Evolutionary conservation across 2,329 filamentous ascomycete species (phyloP).

Genomic region (Hyphodiscus sp.): DNA sequence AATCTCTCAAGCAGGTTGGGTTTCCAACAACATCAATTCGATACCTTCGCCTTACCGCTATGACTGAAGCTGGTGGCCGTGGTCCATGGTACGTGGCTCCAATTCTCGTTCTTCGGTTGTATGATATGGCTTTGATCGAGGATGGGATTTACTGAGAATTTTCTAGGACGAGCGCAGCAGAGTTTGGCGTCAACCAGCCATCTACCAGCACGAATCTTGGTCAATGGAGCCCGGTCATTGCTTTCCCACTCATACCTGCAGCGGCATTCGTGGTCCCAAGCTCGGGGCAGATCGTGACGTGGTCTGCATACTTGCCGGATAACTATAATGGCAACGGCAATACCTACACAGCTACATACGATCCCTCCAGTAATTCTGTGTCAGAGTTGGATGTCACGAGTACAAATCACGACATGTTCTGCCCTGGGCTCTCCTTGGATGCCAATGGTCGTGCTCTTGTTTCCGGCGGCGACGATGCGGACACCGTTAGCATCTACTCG

Average conservation of each 20-base stretch:
- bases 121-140: too few relatives aligned
- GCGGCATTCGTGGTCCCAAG: slow-evolving; percentile 11
- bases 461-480: slow-evolving; percentile 10
- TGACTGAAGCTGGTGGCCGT: slow-evolving; percentile 15
- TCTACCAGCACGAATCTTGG: slow-evolving; percentile 3
- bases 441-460: slow-evolving; percentile 10
- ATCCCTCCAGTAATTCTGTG: slow-evolving; percentile 23
- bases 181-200: slow-evolving; percentile 4
- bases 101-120: too few relatives aligned
- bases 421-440: slow-evolving; percentile 14
- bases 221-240: slow-evolving; percentile 16
- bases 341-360: slow-evolving; percentile 30
- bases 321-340: slow-evolving; percentile 17
- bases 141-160: too few relatives aligned
- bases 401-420: slow-evolving; percentile 19
- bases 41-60: slow-evolving; percentile 13
- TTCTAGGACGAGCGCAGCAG: background rate
- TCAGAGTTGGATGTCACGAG: slow-evolving; percentile 25
- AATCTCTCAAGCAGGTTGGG: slow-evolving; percentile 3
- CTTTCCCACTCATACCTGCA: slow-evolving; percentile 14
- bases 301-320: slow-evolving; percentile 7
- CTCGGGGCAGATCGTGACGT: slow-evolving; percentile 12
- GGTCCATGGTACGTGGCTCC: slow-evolving; percentile 4
- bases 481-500: slow-evolving; percentile 10
- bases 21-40: slow-evolving; percentile 5